Conservation (phyloP, 768 basidiomycete genomes). For the Agrocybe praecox region DNA sequence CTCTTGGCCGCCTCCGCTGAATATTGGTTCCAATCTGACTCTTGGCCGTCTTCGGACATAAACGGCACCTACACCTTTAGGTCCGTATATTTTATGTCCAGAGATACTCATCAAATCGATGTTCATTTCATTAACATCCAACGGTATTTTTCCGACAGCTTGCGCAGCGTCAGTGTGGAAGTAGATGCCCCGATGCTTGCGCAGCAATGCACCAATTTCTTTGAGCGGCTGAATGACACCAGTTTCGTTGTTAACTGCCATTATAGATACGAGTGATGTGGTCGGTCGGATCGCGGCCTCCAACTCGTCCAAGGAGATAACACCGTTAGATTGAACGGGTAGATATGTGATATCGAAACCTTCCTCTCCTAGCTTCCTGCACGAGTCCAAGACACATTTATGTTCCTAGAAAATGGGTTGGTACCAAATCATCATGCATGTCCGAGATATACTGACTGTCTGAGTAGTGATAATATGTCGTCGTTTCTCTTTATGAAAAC, state of each 20-base stretch:
- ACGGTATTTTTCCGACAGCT: conserved; percentile 86
- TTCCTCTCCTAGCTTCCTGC: conserved; percentile 92
- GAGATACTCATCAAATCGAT: conserved; percentile 96
- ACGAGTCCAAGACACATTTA: conserved; percentile 98
- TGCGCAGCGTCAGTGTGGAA: conserved; percentile 99
- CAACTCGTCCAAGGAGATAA: conserved; percentile 77
- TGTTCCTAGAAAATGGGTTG: conserved; percentile 68
- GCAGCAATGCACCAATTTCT: conserved; percentile 87
- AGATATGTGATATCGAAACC: conserved; percentile 98
- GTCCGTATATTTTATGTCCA: conserved; percentile 97
- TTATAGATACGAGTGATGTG: conserved; percentile 93
- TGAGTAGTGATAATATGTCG: conserved; percentile 93
- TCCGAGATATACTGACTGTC: conserved; percentile 56
- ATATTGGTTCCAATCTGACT: conserved; percentile 91
- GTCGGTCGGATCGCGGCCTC: conserved; percentile 90
- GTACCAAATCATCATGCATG: neutral
- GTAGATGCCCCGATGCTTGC: conserved; percentile 87
- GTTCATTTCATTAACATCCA: conserved; percentile 95
- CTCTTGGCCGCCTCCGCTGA: conserved; percentile 97
- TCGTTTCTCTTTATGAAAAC: conserved; percentile 93
- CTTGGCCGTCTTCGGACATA: conserved; percentile 93
- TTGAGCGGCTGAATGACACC: conserved; percentile 97
- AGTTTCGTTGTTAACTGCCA: conserved; percentile 99
- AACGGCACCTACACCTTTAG: conserved; percentile 93
- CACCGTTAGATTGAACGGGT: conserved; percentile 87